phyloP scores from a whole-genome alignment of 805 yeast species.

The Sugiyamaella qingdaonensis region DNA sequence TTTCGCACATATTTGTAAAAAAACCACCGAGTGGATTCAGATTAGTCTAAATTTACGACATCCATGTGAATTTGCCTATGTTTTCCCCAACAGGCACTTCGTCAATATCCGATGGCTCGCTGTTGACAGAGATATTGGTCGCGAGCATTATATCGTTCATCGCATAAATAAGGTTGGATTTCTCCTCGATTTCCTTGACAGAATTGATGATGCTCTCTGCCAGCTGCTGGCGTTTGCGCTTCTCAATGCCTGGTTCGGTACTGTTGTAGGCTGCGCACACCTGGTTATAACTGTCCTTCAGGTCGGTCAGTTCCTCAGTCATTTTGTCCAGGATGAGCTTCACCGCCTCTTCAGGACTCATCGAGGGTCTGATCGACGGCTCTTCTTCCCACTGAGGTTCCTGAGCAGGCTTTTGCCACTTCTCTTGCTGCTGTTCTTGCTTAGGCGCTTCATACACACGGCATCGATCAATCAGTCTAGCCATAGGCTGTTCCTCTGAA shows the following conservation, averaged over 20 bases:
- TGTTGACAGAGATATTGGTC: conserved; percentile 5
- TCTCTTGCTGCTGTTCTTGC: not conserved
- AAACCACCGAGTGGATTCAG: too few relatives aligned
- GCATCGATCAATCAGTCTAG: conserved; percentile 3
- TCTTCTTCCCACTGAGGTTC: conserved; percentile 17
- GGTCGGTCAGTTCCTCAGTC: conserved; percentile 12
- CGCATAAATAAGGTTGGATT: conserved; percentile 20
- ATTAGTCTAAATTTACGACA: not conserved
- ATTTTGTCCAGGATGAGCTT: conserved; percentile 16
- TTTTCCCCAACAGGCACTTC: not conserved
- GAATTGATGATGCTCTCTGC: conserved; percentile 11
- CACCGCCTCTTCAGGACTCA: conserved; percentile 18
- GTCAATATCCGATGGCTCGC: not conserved
- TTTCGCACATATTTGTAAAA: too few relatives aligned
- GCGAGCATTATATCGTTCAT: conserved; percentile 19
- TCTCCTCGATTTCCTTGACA: conserved; percentile 18
- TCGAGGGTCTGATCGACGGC: conserved; percentile 16
- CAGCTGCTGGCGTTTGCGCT: conserved; percentile 10
- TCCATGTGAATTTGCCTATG: not conserved
- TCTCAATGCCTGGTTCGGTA: conserved; percentile 14
- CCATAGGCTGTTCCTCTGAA: too few relatives aligned
- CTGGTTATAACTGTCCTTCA: conserved; percentile 10
- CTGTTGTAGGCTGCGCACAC: conserved; percentile 13
- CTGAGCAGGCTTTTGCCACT: not conserved
- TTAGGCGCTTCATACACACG: not conserved